Evolutionary conservation across 345 rosid genomes (phyloP).

Genomic region (Chamaenerion angustifolium): DNA sequence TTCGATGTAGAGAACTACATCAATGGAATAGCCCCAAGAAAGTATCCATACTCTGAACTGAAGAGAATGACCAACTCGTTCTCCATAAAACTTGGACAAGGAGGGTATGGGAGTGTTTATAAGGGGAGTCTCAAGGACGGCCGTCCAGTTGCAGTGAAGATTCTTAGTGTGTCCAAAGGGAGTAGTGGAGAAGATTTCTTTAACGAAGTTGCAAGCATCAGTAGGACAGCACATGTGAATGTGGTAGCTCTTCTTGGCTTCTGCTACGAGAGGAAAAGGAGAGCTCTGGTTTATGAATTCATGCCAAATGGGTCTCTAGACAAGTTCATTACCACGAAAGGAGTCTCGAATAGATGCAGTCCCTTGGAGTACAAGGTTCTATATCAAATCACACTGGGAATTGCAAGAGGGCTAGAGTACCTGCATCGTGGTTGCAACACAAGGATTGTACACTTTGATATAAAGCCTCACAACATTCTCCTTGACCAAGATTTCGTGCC

Average conservation of each 20-base stretch:
- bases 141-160: slow-evolving; percentile 24
- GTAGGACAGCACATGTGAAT: slow-evolving; percentile 11
- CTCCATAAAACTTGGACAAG: slow-evolving; percentile 21
- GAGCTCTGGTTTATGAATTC: slow-evolving; percentile 12
- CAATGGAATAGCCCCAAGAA: slow-evolving; percentile 11
- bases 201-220: slow-evolving; percentile 26
- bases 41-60: slow-evolving; percentile 12
- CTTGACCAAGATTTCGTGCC: slow-evolving; percentile 23
- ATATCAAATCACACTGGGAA: slow-evolving; percentile 13
- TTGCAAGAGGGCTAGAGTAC: slow-evolving; percentile 39
- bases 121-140: slow-evolving; percentile 19
- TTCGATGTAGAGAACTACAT: slow-evolving; percentile 7
- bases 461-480: slow-evolving; percentile 34
- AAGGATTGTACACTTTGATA: slow-evolving; percentile 37
- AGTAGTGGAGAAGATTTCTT: slow-evolving; percentile 22
- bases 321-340: slow-evolving; percentile 2
- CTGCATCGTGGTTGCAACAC: slow-evolving; percentile 38
- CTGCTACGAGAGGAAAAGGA: slow-evolving; percentile 15
- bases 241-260: slow-evolving; percentile 21
- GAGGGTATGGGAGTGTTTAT: slow-evolving; percentile 21
- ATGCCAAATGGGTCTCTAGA: slow-evolving; percentile 14
- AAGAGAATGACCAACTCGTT: slow-evolving; percentile 26
- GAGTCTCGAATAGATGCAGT: background rate
- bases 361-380: slow-evolving; percentile 9
- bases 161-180: slow-evolving; percentile 15